A percentile compares a stretch with the other conserved stretches of the same genome.
phyloP scores from a whole-genome alignment of 2,329 filamentous ascomycete species.

The Alternaria sp. region DNA sequence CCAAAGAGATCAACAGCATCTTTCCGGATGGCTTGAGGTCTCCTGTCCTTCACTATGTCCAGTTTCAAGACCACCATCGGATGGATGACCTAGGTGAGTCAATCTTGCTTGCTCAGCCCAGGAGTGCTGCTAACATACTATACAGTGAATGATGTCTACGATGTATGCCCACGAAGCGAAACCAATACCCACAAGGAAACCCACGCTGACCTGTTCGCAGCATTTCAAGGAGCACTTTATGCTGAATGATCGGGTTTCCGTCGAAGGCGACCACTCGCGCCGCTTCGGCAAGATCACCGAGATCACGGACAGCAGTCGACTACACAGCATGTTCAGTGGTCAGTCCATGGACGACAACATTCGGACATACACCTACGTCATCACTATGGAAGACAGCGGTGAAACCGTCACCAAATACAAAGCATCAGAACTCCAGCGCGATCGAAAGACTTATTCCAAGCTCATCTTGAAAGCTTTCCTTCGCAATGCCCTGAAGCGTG shows the following conservation, averaged over 20 bases:
- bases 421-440: constrained; percentile 73
- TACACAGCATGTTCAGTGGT: constrained; percentile 36
- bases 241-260: constrained; percentile 40
- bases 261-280: constrained; percentile 39
- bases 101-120: not conserved
- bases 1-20: constrained; percentile 85
- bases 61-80: constrained; percentile 79
- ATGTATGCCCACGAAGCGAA: constrained; percentile 1
- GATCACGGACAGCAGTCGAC: constrained; percentile 40
- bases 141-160: constrained; percentile 14
- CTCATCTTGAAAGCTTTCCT: constrained; percentile 92
- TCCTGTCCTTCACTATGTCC: constrained; percentile 86
- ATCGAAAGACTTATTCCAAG: constrained; percentile 93
- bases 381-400: constrained; percentile 41
- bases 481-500: constrained; percentile 89
- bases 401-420: constrained; percentile 57
- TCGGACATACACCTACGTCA: constrained; percentile 41
- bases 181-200: not conserved
- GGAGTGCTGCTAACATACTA: constrained; percentile 45
- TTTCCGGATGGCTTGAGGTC: constrained; percentile 92
- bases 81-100: constrained; percentile 78
- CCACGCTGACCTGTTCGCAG: constrained; percentile 24
- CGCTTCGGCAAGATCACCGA: constrained; percentile 40
- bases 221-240: constrained; percentile 46
- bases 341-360: constrained; percentile 37